Evolutionary conservation across 1,284 basidiomycete genomes (phyloP).

Genomic region (Agroathelia rolfsii): DNA sequence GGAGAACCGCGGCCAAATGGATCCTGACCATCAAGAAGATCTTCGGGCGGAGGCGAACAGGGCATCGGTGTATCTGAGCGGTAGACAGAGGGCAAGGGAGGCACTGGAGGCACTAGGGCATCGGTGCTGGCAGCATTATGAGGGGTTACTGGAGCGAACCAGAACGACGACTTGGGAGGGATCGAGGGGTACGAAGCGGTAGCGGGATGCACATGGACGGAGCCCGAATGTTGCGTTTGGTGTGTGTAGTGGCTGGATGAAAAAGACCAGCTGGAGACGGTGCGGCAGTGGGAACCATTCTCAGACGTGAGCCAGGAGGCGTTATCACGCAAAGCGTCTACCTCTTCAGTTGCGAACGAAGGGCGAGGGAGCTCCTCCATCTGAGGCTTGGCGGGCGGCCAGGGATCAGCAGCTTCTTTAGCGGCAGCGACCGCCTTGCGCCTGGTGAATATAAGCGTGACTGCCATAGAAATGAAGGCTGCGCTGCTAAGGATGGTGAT

Average conservation of each 20-base stretch:
- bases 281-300: conserved; percentile 42
- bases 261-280: conserved; percentile 60
- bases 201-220: conserved; percentile 26
- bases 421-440: conserved; percentile 48
- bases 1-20: conserved; percentile 47
- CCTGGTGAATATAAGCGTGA: conserved; percentile 50
- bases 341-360: conserved; percentile 56
- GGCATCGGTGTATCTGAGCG: conserved; percentile 29
- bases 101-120: conserved; percentile 44
- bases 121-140: conserved; percentile 21
- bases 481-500: conserved; percentile 41
- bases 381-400: conserved; percentile 44
- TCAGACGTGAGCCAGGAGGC: conserved; percentile 68
- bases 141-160: conserved; percentile 41
- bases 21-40: conserved; percentile 41
- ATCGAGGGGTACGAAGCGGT: conserved; percentile 35
- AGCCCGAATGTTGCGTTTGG: conserved; percentile 11
- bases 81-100: conserved; percentile 50
- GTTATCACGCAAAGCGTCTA: conserved; percentile 58
- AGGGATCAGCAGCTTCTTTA: conserved; percentile 39
- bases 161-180: conserved; percentile 47
- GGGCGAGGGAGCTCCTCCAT: conserved; percentile 42
- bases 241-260: conserved; percentile 50
- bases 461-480: conserved; percentile 43
- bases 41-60: conserved; percentile 18